phyloP scores from a whole-genome alignment of 129 eudicot species.

The Oenanthe sinensis region DNA sequence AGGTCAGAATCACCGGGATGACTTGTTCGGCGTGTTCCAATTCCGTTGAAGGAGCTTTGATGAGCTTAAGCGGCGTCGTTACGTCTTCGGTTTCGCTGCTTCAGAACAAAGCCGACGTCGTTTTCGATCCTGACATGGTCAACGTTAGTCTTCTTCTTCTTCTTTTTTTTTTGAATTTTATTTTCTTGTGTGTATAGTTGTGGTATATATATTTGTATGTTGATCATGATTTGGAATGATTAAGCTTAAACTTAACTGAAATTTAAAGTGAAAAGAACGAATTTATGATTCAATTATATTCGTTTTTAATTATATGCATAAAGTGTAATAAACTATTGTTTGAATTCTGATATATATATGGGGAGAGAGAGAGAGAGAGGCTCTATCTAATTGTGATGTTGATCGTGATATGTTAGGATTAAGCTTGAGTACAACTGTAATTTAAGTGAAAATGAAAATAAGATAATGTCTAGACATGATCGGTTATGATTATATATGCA shows the following conservation, averaged over 20 bases:
- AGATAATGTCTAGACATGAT: too few species aligned
- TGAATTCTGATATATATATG: neutral
- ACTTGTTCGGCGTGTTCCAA: constrained; percentile 87
- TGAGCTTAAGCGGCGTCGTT: constrained; percentile 51
- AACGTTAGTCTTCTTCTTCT: constrained; percentile 33
- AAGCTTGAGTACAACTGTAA: neutral
- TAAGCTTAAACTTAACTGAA: neutral
- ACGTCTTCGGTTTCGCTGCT: constrained; percentile 75
- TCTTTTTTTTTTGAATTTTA: neutral
- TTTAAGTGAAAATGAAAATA: neutral
- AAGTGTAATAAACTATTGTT: neutral
- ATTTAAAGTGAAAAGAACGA: neutral
- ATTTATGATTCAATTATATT: too few species aligned
- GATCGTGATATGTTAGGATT: neutral
- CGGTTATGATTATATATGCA: too few species aligned
- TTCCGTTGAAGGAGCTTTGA: constrained; percentile 79
- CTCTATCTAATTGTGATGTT: neutral
- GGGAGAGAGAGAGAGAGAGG: neutral
- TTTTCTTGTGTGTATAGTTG: neutral
- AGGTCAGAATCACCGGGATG: constrained; percentile 83
- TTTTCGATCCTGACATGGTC: constrained; percentile 58
- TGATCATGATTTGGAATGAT: neutral
- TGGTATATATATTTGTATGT: neutral
- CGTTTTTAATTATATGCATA: too few species aligned
- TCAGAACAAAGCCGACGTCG: constrained; percentile 74